Conservation (phyloP, 2,329 filamentous ascomycete species). For the Colletotrichum neosansevieriae region DNA sequence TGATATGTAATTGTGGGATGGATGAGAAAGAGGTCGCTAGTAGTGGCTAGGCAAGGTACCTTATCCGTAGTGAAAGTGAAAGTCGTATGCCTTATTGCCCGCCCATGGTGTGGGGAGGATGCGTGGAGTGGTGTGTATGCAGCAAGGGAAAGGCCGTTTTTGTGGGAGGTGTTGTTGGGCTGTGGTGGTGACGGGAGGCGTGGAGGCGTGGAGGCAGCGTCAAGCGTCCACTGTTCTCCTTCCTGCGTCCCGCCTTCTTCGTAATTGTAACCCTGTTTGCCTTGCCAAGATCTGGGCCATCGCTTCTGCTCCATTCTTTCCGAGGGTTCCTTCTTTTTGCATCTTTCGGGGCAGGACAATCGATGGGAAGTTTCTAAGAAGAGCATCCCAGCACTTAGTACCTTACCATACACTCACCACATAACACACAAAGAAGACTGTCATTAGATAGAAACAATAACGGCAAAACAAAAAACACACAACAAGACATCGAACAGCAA, state of each 20-base stretch:
- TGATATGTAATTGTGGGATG: slow-evolving; percentile 36
- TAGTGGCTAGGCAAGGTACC: too few species aligned
- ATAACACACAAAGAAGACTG: not conserved
- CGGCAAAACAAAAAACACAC: not conserved
- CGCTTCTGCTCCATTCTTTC: slow-evolving; percentile 13
- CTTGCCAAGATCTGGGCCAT: slow-evolving; percentile 32
- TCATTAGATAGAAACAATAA: not conserved
- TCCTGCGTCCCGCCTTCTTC: slow-evolving; percentile 27
- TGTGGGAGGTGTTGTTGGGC: slow-evolving; percentile 5
- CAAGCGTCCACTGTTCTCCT: slow-evolving; percentile 3
- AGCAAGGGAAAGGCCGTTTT: slow-evolving; percentile 11
- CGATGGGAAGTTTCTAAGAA: not conserved
- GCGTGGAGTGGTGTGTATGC: slow-evolving; percentile 8
- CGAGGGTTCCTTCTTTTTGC: slow-evolving; percentile 4
- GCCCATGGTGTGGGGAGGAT: slow-evolving; percentile 10
- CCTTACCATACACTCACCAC: not conserved
- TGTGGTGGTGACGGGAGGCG: not conserved
- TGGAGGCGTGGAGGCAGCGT: slow-evolving; percentile 1
- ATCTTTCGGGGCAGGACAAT: not conserved
- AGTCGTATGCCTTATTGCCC: not conserved
- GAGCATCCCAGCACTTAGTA: not conserved
- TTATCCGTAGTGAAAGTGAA: not conserved
- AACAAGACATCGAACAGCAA: slow-evolving; percentile 9
- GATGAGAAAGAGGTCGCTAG: not conserved
- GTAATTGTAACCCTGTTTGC: slow-evolving; percentile 13